Evolutionary conservation across 140 eudicot genomes (phyloP).

Genomic region (Erigeron philadelphicus): DNA sequence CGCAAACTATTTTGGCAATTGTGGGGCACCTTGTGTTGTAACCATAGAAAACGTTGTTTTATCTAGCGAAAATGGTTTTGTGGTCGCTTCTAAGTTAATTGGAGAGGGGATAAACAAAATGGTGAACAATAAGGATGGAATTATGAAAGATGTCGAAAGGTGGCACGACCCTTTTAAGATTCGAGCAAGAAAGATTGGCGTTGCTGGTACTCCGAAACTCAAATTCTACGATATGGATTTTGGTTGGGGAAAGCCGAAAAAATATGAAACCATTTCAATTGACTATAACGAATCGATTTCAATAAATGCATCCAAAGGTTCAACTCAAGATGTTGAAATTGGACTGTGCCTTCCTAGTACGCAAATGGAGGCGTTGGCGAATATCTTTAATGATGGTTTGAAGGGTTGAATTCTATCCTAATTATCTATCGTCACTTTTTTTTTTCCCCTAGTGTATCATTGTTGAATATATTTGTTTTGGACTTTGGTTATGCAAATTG

Average conservation of each 20-base stretch:
- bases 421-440: not conserved
- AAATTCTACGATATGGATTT: not conserved
- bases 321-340: conserved; percentile 7
- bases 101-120: conserved; percentile 24
- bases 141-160: conserved; percentile 24
- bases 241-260: conserved; percentile 16
- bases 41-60: conserved; percentile 12
- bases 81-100: conserved; percentile 19
- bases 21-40: conserved; percentile 10
- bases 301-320: not conserved
- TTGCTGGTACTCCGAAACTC: conserved; percentile 14
- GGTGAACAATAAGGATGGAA: conserved; percentile 26
- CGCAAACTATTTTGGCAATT: conserved; percentile 10
- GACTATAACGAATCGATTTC: not conserved
- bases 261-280: not conserved
- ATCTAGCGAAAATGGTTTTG: conserved; percentile 31
- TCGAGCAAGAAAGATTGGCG: conserved; percentile 16
- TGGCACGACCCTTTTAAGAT: conserved; percentile 13
- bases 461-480: not conserved
- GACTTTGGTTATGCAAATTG: not conserved
- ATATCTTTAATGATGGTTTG: conserved; percentile 6
- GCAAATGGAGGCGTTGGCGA: conserved; percentile 14
- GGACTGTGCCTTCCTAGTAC: not conserved
- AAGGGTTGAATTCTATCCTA: not conserved
- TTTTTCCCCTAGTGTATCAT: not conserved